Conservation (phyloP, 176 grass and related monocot genomes). For the Tuctoria greenei region DNA sequence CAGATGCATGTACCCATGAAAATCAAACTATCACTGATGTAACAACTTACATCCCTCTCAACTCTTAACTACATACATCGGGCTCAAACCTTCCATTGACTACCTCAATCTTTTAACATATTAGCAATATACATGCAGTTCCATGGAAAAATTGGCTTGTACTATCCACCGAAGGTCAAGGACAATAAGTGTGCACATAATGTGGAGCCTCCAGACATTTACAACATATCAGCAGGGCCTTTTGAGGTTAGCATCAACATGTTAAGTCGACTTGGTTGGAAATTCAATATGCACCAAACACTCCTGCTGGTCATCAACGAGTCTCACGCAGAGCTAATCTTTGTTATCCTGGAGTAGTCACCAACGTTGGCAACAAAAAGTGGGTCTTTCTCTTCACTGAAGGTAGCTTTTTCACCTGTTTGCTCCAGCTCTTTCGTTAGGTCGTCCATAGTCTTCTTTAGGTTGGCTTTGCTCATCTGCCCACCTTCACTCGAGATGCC, state of each 20-base stretch:
- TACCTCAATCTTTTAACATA: background rate
- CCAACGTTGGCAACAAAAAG: slow-evolving; percentile 91
- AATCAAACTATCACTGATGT: slow-evolving; percentile 11
- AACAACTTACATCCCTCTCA: background rate
- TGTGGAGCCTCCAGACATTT: background rate
- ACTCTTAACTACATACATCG: background rate
- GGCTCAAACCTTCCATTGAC: background rate
- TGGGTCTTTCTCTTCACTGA: slow-evolving; percentile 67
- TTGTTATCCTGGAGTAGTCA: slow-evolving; percentile 78
- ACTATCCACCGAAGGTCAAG: background rate
- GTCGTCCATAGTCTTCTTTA: slow-evolving; percentile 89
- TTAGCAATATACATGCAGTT: background rate
- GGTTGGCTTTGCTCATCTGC: slow-evolving; percentile 69
- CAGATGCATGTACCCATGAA: background rate
- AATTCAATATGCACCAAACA: slow-evolving; percentile 4
- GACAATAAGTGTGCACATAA: background rate
- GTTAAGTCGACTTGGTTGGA: slow-evolving; percentile 14
- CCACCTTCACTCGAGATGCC: slow-evolving; percentile 76
- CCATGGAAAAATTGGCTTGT: background rate
- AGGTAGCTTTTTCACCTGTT: slow-evolving; percentile 49
- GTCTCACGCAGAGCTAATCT: slow-evolving; percentile 50
- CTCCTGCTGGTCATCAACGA: background rate
- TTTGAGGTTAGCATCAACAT: slow-evolving; percentile 15
- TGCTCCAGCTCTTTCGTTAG: slow-evolving; percentile 84
- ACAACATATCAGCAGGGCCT: background rate